Conservation (phyloP, 345 rosid genomes). For the Ceriops zippeliana region DNA sequence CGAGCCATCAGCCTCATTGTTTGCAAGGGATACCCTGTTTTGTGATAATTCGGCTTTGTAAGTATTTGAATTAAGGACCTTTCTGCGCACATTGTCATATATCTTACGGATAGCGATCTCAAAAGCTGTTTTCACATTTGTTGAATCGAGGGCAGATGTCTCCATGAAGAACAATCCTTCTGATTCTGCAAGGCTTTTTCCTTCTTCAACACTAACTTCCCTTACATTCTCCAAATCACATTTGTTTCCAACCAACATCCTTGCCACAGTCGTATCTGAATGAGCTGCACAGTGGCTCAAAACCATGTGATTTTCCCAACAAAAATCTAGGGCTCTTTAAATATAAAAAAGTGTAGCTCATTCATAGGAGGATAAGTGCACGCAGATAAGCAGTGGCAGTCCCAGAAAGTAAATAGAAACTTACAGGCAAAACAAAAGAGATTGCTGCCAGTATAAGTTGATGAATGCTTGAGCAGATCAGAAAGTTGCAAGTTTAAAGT, state of each 20-base stretch:
- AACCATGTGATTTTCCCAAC: background rate
- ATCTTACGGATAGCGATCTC: constrained; percentile 34
- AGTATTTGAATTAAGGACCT: constrained; percentile 23
- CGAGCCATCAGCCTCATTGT: constrained; percentile 18
- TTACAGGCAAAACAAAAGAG: too few species aligned
- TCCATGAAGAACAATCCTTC: constrained; percentile 40
- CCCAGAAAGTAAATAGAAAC: background rate
- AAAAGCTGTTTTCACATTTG: constrained; percentile 33
- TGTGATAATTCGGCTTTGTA: constrained; percentile 27
- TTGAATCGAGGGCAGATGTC: constrained; percentile 37
- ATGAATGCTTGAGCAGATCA: too few species aligned
- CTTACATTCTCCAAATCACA: constrained; percentile 37
- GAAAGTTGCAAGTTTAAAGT: too few species aligned
- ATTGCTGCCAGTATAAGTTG: too few species aligned
- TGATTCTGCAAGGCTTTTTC: constrained; percentile 33
- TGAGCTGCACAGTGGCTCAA: constrained; percentile 24
- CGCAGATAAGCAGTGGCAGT: background rate
- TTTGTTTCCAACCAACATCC: constrained; percentile 43
- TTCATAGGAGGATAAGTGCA: too few species aligned
- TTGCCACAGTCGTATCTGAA: constrained; percentile 34
- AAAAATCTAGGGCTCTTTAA: background rate
- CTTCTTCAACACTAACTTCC: constrained; percentile 38
- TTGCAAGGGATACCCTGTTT: constrained; percentile 23
- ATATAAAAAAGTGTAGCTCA: too few species aligned
- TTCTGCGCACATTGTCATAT: constrained; percentile 30